Evolutionary conservation across 768 basidiomycete species (phyloP), one percentile per base, ranked within the genome.

Genomic region (Asterophora lycoperdoides): DNA sequence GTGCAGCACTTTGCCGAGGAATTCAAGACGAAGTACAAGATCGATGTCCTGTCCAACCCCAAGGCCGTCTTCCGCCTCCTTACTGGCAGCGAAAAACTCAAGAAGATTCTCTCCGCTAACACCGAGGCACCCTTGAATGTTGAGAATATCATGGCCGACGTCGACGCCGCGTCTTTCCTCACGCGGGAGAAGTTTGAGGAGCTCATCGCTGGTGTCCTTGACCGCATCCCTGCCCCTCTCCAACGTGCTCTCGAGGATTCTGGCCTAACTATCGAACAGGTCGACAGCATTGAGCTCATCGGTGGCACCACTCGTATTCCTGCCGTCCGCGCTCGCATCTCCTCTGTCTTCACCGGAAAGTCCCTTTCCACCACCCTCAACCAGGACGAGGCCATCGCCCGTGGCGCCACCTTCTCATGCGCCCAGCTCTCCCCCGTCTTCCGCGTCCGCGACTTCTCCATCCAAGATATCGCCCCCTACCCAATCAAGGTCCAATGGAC

Each of bases 11-110:
- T 98, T 64, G 79, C 94, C 8, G 69, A 79, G 23, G 89, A 97
- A 68, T 97, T 98, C 84, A 86, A 93, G 72, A 65, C 69, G n/a
- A 97, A 96, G 67, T 97, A 98, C 83, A 96, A 93, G 71, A 92
- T 98, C 64, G 94, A 98, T 66, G 93, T 98, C 59, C 66, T 92
- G 61, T 80, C 79, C 56, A 93, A 78, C 70, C 89, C 92, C 57
- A 97, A 97, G 69, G 96, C 93, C 28, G 77, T 75, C 40, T 98
- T 98, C 89, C 84, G 95, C 55, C 83, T 99, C 48, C 62, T 77
- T 19, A 85, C 86, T 13, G 84, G 88, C 15, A 93, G 93, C 65
- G 96, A 99, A 74, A 84, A 86, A 64, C 78, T 97, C 63, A 97
- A 98, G 77, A 98, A 98, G 73, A 77, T 98, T 10, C 78, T 98